Evolutionary conservation across 352 stramenopile species (phyloP), one percentile per base, ranked within the genome.

Genomic region (Phytophthora megakarya): DNA sequence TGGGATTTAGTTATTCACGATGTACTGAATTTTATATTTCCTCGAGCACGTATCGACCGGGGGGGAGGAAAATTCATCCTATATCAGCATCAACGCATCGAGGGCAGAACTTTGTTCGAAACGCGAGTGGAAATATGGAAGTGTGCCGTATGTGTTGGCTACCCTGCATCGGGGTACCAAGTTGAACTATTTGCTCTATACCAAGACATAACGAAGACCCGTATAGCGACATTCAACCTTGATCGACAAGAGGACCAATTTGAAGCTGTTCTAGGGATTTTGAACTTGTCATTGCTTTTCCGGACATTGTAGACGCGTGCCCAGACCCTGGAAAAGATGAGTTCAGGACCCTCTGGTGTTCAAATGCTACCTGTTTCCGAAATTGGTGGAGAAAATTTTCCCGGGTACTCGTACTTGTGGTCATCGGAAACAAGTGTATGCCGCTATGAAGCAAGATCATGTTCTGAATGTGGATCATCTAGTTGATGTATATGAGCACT

Each of bases 231-330:
- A 3, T 67, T 62, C 42, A 51, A 62, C 37, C n/a, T 57, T 67
- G 12, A 37, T 62, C 19, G 9, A 49, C 28, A 43, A 42, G 9
- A 16, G 49, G 30, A 18, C 25, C 2, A 15, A n/a, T 67, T 67
- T 38, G 10, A 51, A 45, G 13, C 21, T 35, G 50, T 62, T 13
- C 60, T 62, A 16, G 50, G 43, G 43, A 26, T 67, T 22, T 57
- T 67, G 35, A 67, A 67, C 21, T 54, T 67, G 35, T 61, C 40
- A 19, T 50, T 67, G 35, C 60, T 39, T 56, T 67, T 43, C 48
- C 42, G 25, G 59, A 48, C 32, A 67, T 67, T 51, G 45, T 33
- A n/a, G 60, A 57, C 30, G 43, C 19, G 11, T 67, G 60, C 7
- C 57, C 50, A 46, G 44, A n/a, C 26, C 30, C 19, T 40, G 50